These are phyloP conservation scores for Calophaca sinica DNA, from an alignment of 306 rosid species.

Conservation along the genomic window DNA sequence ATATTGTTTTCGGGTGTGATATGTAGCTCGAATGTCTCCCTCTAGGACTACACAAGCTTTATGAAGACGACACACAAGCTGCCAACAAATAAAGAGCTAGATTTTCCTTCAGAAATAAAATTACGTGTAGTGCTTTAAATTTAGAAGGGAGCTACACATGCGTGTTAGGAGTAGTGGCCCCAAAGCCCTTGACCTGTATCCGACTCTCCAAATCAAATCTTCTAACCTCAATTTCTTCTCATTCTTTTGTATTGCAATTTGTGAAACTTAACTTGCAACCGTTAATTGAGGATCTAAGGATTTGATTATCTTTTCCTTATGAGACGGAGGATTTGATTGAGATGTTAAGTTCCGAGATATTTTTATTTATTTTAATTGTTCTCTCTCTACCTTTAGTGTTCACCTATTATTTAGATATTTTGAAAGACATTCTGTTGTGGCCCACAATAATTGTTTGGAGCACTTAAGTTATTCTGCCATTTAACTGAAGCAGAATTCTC, in stretches of 20 bases:
- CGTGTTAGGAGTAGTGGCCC: constrained; percentile 43
- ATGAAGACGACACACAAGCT: constrained; percentile 47
- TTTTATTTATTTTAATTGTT: not conserved
- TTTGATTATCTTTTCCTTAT: constrained; percentile 4
- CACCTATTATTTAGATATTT: too few relatives aligned
- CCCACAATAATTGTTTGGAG: too few relatives aligned
- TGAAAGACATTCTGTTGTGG: too few relatives aligned
- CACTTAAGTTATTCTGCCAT: too few relatives aligned
- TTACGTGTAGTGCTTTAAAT: constrained; percentile 13
- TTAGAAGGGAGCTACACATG: too few relatives aligned
- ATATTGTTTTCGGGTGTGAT: constrained; percentile 51
- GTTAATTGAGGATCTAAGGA: constrained; percentile 31
- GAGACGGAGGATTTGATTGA: constrained; percentile 11
- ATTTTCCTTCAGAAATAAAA: constrained; percentile 25
- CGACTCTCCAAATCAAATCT: constrained; percentile 25
- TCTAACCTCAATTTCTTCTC: constrained; percentile 41
- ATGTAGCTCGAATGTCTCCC: constrained; percentile 51
- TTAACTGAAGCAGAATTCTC: too few relatives aligned
- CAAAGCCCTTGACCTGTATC: constrained; percentile 40
- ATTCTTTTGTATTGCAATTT: constrained; percentile 38
- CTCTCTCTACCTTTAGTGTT: too few relatives aligned
- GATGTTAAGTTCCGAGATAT: not conserved
- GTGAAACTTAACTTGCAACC: constrained; percentile 36
- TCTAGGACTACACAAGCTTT: constrained; percentile 53
- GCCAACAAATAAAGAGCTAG: constrained; percentile 34